phyloP scores from a whole-genome alignment of 2,329 filamentous ascomycete genomes.

The Ophioceras dolichostomum region DNA sequence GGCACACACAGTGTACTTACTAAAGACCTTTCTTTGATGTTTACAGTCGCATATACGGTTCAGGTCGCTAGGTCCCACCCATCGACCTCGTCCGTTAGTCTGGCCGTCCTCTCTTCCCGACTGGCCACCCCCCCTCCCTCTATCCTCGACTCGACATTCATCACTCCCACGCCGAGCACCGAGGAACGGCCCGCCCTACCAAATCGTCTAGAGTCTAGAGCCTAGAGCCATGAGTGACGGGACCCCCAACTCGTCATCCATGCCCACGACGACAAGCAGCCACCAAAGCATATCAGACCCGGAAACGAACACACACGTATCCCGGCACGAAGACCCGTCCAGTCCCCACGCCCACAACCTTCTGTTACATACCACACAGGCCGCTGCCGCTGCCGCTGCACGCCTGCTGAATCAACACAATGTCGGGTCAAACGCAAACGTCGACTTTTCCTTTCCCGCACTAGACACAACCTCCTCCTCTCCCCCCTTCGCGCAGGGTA shows the following conservation, averaged over 20 bases:
- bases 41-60: constrained; percentile 1
- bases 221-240: constrained; percentile 3
- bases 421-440: constrained; percentile 3
- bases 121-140: too few species aligned
- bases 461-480: background rate
- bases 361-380: constrained; percentile 1
- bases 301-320: background rate
- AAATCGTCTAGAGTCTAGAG: too few species aligned
- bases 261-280: background rate
- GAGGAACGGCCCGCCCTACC: too few species aligned
- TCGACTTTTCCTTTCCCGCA: constrained; percentile 1
- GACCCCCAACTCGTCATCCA: constrained; percentile 8
- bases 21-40: too few species aligned
- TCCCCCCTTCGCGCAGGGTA: background rate
- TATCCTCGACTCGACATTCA: too few species aligned
- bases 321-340: constrained; percentile 1
- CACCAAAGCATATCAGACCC: constrained; percentile 1
- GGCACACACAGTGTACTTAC: background rate
- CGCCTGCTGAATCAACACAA: constrained; percentile 2
- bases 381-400: constrained; percentile 1
- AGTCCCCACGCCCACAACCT: constrained; percentile 1
- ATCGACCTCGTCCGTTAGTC: too few species aligned
- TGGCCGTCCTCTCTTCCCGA: too few species aligned
- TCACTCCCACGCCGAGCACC: too few species aligned
- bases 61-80: too few species aligned